Evolutionary conservation across 73 alveolate genomes (phyloP).

Genomic region (Paramecium sonneborni): DNA sequence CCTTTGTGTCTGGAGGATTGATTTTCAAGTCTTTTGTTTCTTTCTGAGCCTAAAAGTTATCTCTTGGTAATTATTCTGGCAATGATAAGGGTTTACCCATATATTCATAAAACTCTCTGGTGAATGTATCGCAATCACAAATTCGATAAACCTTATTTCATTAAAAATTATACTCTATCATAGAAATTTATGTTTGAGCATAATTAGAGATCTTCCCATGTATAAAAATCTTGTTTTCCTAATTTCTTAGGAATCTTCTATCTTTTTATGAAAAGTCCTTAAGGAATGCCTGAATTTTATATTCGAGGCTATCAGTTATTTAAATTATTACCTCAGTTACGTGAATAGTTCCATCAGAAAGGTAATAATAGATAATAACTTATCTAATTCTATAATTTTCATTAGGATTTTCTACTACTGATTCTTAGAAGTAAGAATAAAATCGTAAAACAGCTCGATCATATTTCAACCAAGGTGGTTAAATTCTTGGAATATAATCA

Average conservation of each 20-base stretch:
- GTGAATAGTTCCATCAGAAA: constrained; percentile 94
- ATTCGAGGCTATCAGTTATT: constrained; percentile 75
- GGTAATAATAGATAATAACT: constrained; percentile 89
- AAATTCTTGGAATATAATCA: constrained; percentile 84
- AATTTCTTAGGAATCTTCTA: constrained; percentile 87
- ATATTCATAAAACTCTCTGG: constrained; percentile 85
- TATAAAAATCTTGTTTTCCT: constrained; percentile 71
- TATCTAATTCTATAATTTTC: constrained; percentile 89
- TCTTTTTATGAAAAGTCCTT: constrained; percentile 96
- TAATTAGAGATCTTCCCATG: constrained; percentile 87
- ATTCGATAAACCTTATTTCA: constrained; percentile 75
- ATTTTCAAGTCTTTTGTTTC: constrained; percentile 86
- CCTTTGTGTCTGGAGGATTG: constrained; percentile 92
- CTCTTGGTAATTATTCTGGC: constrained; percentile 88
- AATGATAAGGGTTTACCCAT: constrained; percentile 84
- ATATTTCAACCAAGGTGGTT: constrained; percentile 89
- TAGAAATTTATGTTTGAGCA: constrained; percentile 73
- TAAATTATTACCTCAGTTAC: constrained; percentile 81
- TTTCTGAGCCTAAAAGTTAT: constrained; percentile 81
- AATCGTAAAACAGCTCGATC: constrained; percentile 91
- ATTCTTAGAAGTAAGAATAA: constrained; percentile 92
- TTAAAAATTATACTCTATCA: constrained; percentile 62
- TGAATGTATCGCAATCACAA: constrained; percentile 91
- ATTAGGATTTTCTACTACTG: constrained; percentile 90
- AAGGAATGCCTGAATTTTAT: constrained; percentile 97